Evolutionary conservation across 2,329 filamentous ascomycete genomes (phyloP).

Genomic region (Nakataea oryzae): DNA sequence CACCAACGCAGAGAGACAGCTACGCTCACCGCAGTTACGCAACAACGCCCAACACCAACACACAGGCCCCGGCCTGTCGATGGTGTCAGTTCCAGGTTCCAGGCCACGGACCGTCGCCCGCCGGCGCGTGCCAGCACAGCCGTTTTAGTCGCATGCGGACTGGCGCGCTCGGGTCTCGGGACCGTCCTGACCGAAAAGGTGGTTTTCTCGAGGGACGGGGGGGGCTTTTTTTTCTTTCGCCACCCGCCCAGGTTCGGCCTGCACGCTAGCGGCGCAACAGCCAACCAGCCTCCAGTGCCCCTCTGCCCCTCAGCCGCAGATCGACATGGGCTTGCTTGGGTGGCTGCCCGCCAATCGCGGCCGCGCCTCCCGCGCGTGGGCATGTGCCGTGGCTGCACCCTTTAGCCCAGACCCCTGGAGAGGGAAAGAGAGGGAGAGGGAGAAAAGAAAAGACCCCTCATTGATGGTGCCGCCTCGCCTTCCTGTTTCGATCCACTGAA

Average conservation of each 20-base stretch:
- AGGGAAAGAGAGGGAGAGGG: no score
- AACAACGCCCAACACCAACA: no score
- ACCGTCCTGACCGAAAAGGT: not conserved
- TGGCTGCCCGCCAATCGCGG: not conserved
- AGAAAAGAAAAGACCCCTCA: not conserved
- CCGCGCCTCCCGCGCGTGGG: not conserved
- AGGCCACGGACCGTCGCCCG: not conserved
- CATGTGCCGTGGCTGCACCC: not conserved
- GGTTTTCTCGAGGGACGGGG: no score
- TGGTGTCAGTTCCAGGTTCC: not conserved
- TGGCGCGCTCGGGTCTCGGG: no score
- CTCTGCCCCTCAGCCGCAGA: not conserved
- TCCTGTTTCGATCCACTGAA: not conserved
- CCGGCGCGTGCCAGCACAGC: not conserved
- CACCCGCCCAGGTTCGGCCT: no score
- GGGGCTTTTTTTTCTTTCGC: no score
- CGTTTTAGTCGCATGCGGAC: not conserved
- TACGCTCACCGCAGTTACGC: not conserved
- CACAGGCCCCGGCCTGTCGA: no score
- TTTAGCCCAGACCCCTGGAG: no score
- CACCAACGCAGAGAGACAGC: not conserved
- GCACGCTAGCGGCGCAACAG: no score
- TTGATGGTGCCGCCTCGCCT: not conserved
- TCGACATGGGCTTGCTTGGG: not conserved
- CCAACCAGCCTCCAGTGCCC: no score